Evolutionary conservation across 31 red algal genomes (phyloP).

Genomic region (Asparagopsis taxiformis): DNA sequence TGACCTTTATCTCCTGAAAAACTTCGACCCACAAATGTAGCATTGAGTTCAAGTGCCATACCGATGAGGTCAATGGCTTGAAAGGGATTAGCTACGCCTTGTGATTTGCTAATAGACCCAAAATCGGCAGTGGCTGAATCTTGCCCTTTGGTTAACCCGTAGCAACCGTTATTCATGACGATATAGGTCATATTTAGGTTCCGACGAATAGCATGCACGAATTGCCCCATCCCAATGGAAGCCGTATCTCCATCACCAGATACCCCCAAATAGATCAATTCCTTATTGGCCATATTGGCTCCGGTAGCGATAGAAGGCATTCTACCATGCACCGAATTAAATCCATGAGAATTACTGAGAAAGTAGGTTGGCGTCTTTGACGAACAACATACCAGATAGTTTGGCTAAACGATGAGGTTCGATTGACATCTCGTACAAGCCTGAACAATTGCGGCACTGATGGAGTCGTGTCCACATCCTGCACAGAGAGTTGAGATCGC

Average conservation of each 20-base stretch:
- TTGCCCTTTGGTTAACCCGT: conserved; percentile 23
- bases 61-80: background rate
- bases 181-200: conserved; percentile 1
- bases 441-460: too few relatives aligned
- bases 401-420: background rate
- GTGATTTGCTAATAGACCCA: background rate
- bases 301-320: conserved; percentile 2
- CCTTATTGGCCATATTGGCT: background rate
- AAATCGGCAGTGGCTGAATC: conserved; percentile 4
- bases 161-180: background rate
- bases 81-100: background rate
- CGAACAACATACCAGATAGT: background rate
- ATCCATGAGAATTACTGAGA: conserved; percentile 1
- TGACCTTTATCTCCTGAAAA: background rate
- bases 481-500: too few relatives aligned
- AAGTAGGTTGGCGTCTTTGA: background rate
- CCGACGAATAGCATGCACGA: conserved; percentile 2
- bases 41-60: background rate
- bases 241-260: conserved; percentile 5
- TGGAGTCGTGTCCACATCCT: too few relatives aligned
- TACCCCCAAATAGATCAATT: background rate
- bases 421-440: too few relatives aligned
- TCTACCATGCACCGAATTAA: conserved; percentile 10
- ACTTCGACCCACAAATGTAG: background rate
- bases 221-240: conserved; percentile 1